phyloP scores from a whole-genome alignment of 768 basidiomycete genomes.

The Leccinum longicurvipes region DNA sequence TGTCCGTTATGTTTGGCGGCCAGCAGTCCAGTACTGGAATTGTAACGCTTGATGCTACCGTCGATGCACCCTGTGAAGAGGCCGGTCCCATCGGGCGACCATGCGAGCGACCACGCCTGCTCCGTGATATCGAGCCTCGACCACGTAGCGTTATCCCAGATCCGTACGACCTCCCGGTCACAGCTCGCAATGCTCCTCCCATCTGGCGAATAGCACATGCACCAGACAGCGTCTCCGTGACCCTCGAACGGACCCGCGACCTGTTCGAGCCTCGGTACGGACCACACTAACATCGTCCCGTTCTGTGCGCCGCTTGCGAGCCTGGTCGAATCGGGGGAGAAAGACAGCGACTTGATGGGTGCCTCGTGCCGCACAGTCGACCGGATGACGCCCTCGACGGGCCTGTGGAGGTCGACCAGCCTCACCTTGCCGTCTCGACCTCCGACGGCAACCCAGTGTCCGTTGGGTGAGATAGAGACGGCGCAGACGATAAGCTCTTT shows the following conservation, averaged over 20 bases:
- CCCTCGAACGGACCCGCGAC: constrained; percentile 7
- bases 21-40: constrained; percentile 4
- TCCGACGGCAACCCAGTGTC: constrained; percentile 16
- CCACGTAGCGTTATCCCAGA: constrained; percentile 15
- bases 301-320: constrained; percentile 18
- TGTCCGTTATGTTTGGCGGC: too few relatives aligned
- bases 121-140: not conserved
- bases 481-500: constrained; percentile 1
- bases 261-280: constrained; percentile 1
- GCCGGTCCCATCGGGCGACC: constrained; percentile 13
- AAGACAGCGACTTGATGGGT: constrained; percentile 12
- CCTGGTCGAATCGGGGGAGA: constrained; percentile 16
- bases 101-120: constrained; percentile 22
- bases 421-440: constrained; percentile 16
- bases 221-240: constrained; percentile 15
- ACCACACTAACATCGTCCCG: constrained; percentile 19
- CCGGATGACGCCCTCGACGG: not conserved
- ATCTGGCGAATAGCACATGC: constrained; percentile 18
- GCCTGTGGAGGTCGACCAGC: not conserved
- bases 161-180: constrained; percentile 14
- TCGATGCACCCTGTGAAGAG: constrained; percentile 18
- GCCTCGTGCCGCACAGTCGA: not conserved
- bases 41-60: constrained; percentile 14
- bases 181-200: constrained; percentile 19
- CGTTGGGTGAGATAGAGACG: constrained; percentile 7